A percentile compares a stretch with the other conserved stretches of the same genome.
Evolutionary conservation across 2,329 filamentous ascomycete species (phyloP).

Genomic region (Escovopsis sp.): DNA sequence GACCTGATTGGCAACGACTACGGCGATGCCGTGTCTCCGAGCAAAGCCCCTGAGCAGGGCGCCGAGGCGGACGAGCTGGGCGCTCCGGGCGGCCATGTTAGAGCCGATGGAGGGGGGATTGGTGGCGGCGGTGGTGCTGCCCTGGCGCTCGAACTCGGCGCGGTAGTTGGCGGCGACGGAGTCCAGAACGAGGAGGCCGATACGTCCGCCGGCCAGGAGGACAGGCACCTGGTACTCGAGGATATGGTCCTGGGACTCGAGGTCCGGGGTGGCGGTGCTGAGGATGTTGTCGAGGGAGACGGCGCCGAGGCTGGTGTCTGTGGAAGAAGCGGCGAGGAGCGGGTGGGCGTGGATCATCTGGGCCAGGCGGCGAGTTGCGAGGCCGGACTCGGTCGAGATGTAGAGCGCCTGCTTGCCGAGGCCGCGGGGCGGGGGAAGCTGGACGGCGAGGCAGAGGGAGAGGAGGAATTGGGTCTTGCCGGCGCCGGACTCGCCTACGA

Average conservation of each 20-base stretch:
- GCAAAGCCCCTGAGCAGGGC: conserved; percentile 64
- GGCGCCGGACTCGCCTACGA: conserved; percentile 83
- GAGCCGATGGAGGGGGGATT: conserved; percentile 24
- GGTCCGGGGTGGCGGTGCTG: conserved; percentile 70
- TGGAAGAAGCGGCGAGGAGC: conserved; percentile 27
- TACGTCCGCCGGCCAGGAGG: conserved; percentile 55
- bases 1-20: conserved; percentile 92
- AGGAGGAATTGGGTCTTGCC: conserved; percentile 94
- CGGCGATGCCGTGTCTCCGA: conserved; percentile 54
- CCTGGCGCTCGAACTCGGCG: conserved; percentile 62
- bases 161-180: conserved; percentile 92
- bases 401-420: conserved; percentile 67
- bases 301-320: conserved; percentile 21
- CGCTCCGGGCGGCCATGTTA: conserved; percentile 60
- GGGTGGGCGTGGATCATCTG: conserved; percentile 63
- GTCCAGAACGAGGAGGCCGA: conserved; percentile 77
- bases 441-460: conserved; percentile 66
- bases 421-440: conserved; percentile 61
- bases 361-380: conserved; percentile 65
- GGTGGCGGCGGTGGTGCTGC: too few species aligned
- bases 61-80: conserved; percentile 64
- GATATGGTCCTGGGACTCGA: conserved; percentile 93
- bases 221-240: conserved; percentile 84
- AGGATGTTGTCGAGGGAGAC: conserved; percentile 57
- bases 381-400: conserved; percentile 78